These are phyloP conservation scores for Vitis amurensis DNA, from an alignment of 164 flowering plant genomes.

Conservation along the genomic window DNA sequence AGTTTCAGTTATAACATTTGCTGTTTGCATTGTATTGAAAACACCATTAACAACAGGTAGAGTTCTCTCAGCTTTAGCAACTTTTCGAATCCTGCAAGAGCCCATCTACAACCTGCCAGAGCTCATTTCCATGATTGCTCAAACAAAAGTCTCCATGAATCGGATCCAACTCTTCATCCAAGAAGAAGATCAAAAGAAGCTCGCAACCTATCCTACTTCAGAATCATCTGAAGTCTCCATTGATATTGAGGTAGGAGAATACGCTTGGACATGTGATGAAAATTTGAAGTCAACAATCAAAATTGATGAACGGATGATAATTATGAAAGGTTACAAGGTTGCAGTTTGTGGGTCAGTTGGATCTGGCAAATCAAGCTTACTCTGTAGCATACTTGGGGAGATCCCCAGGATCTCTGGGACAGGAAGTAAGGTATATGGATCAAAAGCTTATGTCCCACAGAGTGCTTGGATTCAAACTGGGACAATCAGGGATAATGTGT, in stretches of 20 bases:
- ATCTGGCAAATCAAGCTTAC: constrained; percentile 81
- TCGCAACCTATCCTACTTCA: constrained; percentile 4
- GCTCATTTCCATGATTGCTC: constrained; percentile 77
- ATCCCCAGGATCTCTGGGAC: constrained; percentile 61
- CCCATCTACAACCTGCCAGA: constrained; percentile 87
- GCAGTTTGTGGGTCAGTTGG: constrained; percentile 89
- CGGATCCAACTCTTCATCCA: constrained; percentile 48
- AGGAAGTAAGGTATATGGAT: constrained; percentile 52
- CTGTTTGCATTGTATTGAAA: constrained; percentile 55
- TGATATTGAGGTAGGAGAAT: constrained; percentile 59
- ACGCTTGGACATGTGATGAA: constrained; percentile 46
- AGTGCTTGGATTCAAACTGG: constrained; percentile 91
- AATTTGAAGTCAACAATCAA: constrained; percentile 40
- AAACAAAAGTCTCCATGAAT: constrained; percentile 76
- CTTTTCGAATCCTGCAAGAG: constrained; percentile 81
- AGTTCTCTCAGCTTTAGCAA: constrained; percentile 80
- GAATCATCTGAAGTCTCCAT: constrained; percentile 37
- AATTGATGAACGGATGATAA: constrained; percentile 41
- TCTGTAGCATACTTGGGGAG: constrained; percentile 72
- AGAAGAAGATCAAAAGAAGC: constrained; percentile 49
- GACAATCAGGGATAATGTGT: constrained; percentile 66
- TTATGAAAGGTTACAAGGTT: constrained; percentile 60
- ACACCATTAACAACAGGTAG: constrained; percentile 66
- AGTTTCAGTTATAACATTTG: constrained; percentile 72
- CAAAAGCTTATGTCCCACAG: constrained; percentile 81